Percentiles rank a stretch among this genome's conserved stretches.
phyloP scores from a whole-genome alignment of 257 asterid species.

The Nicotiana tabacum region DNA sequence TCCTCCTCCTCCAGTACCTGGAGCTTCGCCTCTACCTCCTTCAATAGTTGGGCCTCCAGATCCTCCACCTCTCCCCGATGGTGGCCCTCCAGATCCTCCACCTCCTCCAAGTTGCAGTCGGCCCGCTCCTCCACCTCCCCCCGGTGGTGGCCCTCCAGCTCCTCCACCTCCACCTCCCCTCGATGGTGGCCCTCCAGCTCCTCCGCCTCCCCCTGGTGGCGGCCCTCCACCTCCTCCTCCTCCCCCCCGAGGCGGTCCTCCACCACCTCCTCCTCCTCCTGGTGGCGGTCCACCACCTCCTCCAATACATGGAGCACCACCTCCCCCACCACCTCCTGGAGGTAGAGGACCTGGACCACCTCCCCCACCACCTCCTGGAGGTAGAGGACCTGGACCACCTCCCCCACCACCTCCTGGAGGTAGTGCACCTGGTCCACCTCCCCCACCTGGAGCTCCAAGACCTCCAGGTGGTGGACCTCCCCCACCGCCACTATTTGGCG shows the following conservation, averaged over 20 bases:
- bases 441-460: conserved; percentile 41
- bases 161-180: conserved; percentile 1
- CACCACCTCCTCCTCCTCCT: background rate
- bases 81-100: background rate
- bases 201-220: background rate
- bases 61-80: background rate
- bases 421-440: conserved; percentile 35
- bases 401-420: conserved; percentile 34
- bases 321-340: conserved; percentile 27
- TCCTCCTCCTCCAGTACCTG: background rate
- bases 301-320: conserved; percentile 14
- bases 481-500: conserved; percentile 48
- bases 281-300: background rate
- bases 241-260: background rate
- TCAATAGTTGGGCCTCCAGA: background rate
- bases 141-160: background rate
- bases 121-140: background rate
- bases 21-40: conserved; percentile 8
- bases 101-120: background rate
- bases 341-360: background rate
- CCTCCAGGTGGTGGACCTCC: conserved; percentile 44
- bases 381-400: conserved; percentile 23
- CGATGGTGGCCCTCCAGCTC: background rate
- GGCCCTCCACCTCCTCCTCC: background rate
- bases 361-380: conserved; percentile 16